Conservation (phyloP, 805 yeast genomes). For the Soucietia sequanensis region DNA sequence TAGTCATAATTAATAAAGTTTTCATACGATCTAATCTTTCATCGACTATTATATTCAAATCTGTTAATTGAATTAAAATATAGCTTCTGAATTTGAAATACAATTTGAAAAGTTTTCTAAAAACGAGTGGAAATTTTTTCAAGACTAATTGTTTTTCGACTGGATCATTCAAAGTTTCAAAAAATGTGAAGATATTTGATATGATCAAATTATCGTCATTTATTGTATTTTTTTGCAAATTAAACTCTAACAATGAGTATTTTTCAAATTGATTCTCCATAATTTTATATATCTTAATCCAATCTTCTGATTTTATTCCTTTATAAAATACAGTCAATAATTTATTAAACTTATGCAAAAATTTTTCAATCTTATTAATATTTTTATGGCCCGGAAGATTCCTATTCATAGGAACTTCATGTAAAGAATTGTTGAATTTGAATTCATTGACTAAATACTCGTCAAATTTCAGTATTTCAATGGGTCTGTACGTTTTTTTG, state of each 20-base stretch:
- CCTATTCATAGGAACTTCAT: constrained; percentile 48
- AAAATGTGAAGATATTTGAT: constrained; percentile 69
- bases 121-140: constrained; percentile 62
- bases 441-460: constrained; percentile 39
- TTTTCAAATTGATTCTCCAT: constrained; percentile 68
- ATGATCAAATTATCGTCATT: constrained; percentile 59
- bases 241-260: constrained; percentile 57
- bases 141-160: constrained; percentile 36
- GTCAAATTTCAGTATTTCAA: constrained; percentile 39
- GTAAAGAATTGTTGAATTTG: constrained; percentile 37
- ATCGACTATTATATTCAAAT: constrained; percentile 53
- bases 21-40: constrained; percentile 69
- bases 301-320: constrained; percentile 63
- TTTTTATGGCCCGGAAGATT: constrained; percentile 46
- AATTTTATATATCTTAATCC: constrained; percentile 74
- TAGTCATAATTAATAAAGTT: constrained; percentile 61
- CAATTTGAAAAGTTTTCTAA: constrained; percentile 62
- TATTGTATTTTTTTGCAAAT: constrained; percentile 34
- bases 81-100: constrained; percentile 67
- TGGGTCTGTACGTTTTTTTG: constrained; percentile 67
- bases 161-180: constrained; percentile 55
- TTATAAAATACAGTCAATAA: constrained; percentile 57
- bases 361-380: constrained; percentile 52
- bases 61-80: constrained; percentile 63
- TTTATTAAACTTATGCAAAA: constrained; percentile 63